Evolutionary conservation across 2,329 filamentous ascomycete species (phyloP).

Genomic region (Penicillium fuscoglaucum): DNA sequence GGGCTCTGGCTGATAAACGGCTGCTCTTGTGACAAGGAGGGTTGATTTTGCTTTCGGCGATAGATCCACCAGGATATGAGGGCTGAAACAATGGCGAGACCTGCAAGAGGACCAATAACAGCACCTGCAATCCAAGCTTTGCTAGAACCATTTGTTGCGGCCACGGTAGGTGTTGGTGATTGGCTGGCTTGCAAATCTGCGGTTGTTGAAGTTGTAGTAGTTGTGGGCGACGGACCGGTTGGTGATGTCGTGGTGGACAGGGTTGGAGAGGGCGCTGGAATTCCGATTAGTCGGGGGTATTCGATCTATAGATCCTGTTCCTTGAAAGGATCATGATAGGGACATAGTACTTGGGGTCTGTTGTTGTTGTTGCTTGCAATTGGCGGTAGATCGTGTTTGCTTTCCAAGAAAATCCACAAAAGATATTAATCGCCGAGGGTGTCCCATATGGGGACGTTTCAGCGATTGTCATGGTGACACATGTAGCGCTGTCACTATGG

Average conservation of each 20-base stretch:
- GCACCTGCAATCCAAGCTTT: not conserved
- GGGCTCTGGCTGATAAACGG: not conserved
- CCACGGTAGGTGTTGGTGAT: not conserved
- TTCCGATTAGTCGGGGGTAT: not conserved
- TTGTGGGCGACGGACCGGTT: not conserved
- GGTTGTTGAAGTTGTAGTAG: not conserved
- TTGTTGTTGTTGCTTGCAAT: not conserved
- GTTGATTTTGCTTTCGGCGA: not conserved
- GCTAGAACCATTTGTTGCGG: not conserved
- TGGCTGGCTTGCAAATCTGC: not conserved
- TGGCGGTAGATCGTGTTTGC: not conserved
- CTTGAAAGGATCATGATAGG: not conserved
- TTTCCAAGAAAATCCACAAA: not conserved
- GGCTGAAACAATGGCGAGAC: not conserved
- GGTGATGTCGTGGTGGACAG: not conserved
- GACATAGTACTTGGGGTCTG: not conserved
- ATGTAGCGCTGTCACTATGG: not conserved
- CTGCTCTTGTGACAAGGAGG: not conserved
- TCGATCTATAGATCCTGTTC: not conserved
- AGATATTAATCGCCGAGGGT: not conserved
- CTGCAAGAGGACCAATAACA: not conserved
- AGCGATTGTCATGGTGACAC: constrained; percentile 1
- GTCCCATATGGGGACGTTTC: not conserved
- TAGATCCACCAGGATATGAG: not conserved
- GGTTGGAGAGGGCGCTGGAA: not conserved